Base-by-base conservation (phyloP, 352 stramenopile species). In the Globisporangium middletonii region DNA sequence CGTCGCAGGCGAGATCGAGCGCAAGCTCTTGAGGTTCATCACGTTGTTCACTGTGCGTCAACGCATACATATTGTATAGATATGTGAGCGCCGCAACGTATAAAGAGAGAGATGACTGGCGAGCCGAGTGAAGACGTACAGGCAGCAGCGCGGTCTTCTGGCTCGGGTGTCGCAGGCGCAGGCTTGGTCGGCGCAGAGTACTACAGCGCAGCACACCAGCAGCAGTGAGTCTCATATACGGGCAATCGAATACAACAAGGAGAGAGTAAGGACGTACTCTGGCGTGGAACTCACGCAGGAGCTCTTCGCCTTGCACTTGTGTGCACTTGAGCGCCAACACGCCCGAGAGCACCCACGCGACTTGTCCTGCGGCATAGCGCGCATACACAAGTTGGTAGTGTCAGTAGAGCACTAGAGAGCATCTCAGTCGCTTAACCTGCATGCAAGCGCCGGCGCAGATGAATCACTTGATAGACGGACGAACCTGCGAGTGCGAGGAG, bases 271-370 rank as follows among this genome's bases (percentile, higher is more conserved):
- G 11, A 47, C 57, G 23, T 56, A 85, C 79, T 68, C 83, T 84
- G 33, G 63, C 52, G 48, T 75, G 68, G 42, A 92, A 80, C 52
- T 89, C 72, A 15, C 83, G 67, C 53, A 84, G 71, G 4, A 92
- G 63, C 50, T 86, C 79, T 6, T 68, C 59, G 16, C 71, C 74
- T 37, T 92, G 82, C 41, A 92, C 79, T 60, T 89, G 77, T 49
- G 65, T 72, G 53, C 83, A 87, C 37, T 80, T 75, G 18, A 88
- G 56, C 59, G 84, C 67, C 38, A 89, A 59, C 18, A 89, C 53
- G 35, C 69, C 63, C 51, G 75, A 84, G 47, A 92, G 43, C 55
- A 70, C 73, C 51, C 86, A 73, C 28, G 81, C 28, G 15, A 55
- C 75, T 37, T 92, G 73, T 0, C 64, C 80, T 86, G 46, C n/a